A percentile compares a stretch with the other conserved stretches of the same genome.
Conservation (phyloP, 352 stramenopile species). For the Ochromonadaceae sp. region DNA sequence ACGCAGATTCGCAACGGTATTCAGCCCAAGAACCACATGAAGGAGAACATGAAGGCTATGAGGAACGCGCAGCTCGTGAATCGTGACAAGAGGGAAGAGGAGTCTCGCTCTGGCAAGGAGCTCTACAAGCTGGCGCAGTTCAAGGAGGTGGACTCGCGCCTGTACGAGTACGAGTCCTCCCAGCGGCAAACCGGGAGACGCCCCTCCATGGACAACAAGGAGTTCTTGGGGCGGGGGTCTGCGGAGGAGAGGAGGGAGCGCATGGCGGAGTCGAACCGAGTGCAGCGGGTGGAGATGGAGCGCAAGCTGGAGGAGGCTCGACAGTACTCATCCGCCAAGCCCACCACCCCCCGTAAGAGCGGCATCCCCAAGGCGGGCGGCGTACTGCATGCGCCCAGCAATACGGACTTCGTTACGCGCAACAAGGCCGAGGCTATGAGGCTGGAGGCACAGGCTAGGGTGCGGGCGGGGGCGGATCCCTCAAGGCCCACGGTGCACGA, state of each 20-base stretch:
- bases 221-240: not conserved
- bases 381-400: slow-evolving; percentile 20
- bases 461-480: not conserved
- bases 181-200: not conserved
- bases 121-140: slow-evolving; percentile 14
- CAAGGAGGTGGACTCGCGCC: not conserved
- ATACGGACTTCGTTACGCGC: slow-evolving; percentile 24
- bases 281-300: slow-evolving; percentile 6
- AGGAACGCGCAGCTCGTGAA: not conserved
- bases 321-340: not conserved
- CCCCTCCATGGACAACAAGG: not conserved
- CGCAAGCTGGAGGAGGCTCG: slow-evolving; percentile 12
- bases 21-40: slow-evolving; percentile 17
- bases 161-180: not conserved
- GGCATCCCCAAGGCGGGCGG: slow-evolving; percentile 22
- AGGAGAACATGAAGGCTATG: slow-evolving; percentile 9
- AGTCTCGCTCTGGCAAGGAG: not conserved
- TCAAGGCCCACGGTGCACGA: slow-evolving; percentile 16
- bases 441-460: slow-evolving; percentile 12
- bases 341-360: slow-evolving; percentile 12
- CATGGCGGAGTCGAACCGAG: not conserved
- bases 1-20: not conserved
- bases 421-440: slow-evolving; percentile 21
- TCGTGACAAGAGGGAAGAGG: not conserved
- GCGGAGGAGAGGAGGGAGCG: not conserved